Evolutionary conservation across 306 rosid species (phyloP).

Genomic region (Corylus heterophylla): DNA sequence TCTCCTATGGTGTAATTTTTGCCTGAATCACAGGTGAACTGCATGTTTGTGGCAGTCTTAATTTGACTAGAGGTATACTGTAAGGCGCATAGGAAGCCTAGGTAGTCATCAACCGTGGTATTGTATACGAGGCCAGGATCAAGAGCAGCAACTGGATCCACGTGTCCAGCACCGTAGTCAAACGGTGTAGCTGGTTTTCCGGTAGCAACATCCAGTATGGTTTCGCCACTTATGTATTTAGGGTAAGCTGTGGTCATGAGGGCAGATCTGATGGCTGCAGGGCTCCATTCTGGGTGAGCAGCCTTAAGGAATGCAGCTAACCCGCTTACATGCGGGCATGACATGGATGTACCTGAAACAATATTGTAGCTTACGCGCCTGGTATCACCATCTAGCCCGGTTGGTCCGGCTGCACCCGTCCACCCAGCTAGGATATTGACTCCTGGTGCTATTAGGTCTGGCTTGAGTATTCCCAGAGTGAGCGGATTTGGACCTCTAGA

Average conservation of each 20-base stretch:
- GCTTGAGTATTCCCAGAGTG: slow-evolving; percentile 77
- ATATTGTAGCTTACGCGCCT: slow-evolving; percentile 73
- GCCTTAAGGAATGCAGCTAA: slow-evolving; percentile 76
- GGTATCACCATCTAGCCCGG: slow-evolving; percentile 46
- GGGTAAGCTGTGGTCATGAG: slow-evolving; percentile 90
- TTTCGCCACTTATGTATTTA: slow-evolving; percentile 54
- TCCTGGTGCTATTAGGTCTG: slow-evolving; percentile 96
- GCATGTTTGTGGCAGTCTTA: slow-evolving; percentile 46
- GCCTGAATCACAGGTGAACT: slow-evolving; percentile 48
- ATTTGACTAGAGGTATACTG: slow-evolving; percentile 53
- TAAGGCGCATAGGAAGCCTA: slow-evolving; percentile 79
- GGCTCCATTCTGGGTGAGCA: slow-evolving; percentile 83
- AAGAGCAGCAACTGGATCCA: slow-evolving; percentile 74
- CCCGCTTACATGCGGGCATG: slow-evolving; percentile 94
- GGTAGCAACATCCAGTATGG: slow-evolving; percentile 55
- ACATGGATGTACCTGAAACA: slow-evolving; percentile 93
- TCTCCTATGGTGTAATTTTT: slow-evolving; percentile 64
- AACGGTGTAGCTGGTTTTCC: slow-evolving; percentile 76
- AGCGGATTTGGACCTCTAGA: slow-evolving; percentile 85
- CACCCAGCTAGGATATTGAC: slow-evolving; percentile 94
- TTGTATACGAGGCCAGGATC: slow-evolving; percentile 93
- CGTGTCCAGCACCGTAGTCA: slow-evolving; percentile 91
- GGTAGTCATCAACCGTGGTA: slow-evolving; percentile 56
- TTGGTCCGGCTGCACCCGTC: slow-evolving; percentile 67
- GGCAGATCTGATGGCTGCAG: slow-evolving; percentile 86